A percentile compares a stretch with the other conserved stretches of the same genome.
Conservation (phyloP, 164 flowering plant genomes). For the Chimonanthus praecox region DNA sequence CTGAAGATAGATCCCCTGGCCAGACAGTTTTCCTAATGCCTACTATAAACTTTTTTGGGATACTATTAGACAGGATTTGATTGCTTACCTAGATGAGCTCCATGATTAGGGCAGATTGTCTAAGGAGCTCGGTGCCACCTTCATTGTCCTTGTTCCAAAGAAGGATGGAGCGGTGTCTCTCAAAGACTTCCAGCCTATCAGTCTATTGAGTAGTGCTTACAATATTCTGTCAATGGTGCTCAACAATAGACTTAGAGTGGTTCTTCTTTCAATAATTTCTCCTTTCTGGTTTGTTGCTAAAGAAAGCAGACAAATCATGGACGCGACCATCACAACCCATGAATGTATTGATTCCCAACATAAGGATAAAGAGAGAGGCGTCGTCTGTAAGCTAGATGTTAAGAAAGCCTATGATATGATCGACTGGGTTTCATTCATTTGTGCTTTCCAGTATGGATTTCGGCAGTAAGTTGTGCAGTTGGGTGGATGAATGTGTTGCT, state of each 20-base stretch:
- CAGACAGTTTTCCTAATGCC: too few relatives aligned
- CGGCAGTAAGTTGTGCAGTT: not conserved
- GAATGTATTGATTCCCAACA: not conserved
- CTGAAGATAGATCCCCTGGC: too few relatives aligned
- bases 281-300: too few relatives aligned
- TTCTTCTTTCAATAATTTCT: not conserved
- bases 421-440: not conserved
- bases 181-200: not conserved
- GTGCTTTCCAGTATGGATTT: not conserved
- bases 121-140: not conserved
- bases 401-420: not conserved
- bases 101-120: not conserved
- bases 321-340: not conserved
- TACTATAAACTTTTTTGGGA: too few relatives aligned
- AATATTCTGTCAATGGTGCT: not conserved
- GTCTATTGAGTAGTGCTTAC: not conserved
- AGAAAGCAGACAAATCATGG: not conserved
- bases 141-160: not conserved
- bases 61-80: too few relatives aligned
- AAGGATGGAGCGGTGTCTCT: not conserved
- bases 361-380: too few relatives aligned
- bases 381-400: not conserved
- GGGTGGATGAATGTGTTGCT: not conserved
- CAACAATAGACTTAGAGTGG: not conserved
- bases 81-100: too few relatives aligned